Base-by-base conservation (phyloP, 306 rosid genomes). In the Neltuma alba region DNA sequence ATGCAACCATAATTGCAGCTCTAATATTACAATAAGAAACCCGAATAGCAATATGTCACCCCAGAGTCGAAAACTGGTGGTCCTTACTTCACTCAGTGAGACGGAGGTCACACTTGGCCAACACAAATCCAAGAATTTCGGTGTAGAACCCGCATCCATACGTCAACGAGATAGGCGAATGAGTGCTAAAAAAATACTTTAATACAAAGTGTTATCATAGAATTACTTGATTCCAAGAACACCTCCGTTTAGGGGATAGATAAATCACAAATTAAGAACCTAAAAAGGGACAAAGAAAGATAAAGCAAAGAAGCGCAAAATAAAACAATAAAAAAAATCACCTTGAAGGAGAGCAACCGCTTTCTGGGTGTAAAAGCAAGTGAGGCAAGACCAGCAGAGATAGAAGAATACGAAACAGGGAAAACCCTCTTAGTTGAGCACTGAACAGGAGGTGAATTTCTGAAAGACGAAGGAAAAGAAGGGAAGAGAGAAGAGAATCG, bases 331-430 rank as follows among this genome's bases (percentile, higher is more conserved):
- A 36, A 69, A 15, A 57, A 57, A 38, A 23, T 23, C 62, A 95
- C 99, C 97, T 92, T 90, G 87, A 90, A 86, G 80, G 94, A 86
- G 12, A 79, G 79, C 28, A 68, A 75, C 37, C 82, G 92, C 80
- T 83, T 87, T 83, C 86, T 88, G 89, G 90, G 91, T 14, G 76
- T 71, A 84, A 80, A 76, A 80, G 93, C 78, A 75, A 87, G 73
- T 30, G 82, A 70, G 61, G 80, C 21, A 80, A 78, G 48, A 74
- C n/a, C 72, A 67, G 48, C 7, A 0, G 50, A 6, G 0, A 86
- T 25, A 6, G 89, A 54, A 41, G 89, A 83, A 86, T 48, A 80
- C 4, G 88, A 67, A n/a, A 86, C 83, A 21, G 86, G 84, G 84
- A 42, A 42, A 14, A 78, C 73, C 67, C 81, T 69, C 36, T 42